Evolutionary conservation across 306 rosid genomes (phyloP), one percentile per base, ranked within the genome.

Genomic region (Lathyrus sativus): DNA sequence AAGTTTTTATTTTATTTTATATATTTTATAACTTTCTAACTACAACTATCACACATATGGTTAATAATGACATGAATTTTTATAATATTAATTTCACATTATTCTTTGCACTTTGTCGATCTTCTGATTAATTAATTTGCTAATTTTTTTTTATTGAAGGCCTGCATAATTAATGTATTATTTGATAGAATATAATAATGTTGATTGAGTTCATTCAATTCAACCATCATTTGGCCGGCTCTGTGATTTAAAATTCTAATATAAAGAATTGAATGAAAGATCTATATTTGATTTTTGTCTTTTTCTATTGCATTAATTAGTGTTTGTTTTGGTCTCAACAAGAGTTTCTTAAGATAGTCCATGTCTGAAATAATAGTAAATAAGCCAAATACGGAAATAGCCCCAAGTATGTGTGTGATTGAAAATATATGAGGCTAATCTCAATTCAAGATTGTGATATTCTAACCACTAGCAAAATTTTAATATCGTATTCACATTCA

Each of bases 121-220:
- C 55, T 69, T 76, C 53, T 76, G 60, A 61, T 51, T 62, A 50
- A 11, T 75, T 39, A 35, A 7, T 28, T 62, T 76, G 2, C 9
- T 33, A 7, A 7, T 35, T 8, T 61, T 18, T 60, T 17, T 26
- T 24, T 1, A 61, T 59, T 59, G 28, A 61, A 10, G 8, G 48
- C 11, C 46, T 9, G 9, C 44, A 14, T 7, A 44, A 44, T 44
- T 44, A 22, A 55, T 13, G n/a, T 12, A 57, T n/a, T 42, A 57
- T 57, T 57, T 29, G 63, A 31, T 31, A 29, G 1, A 22, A 2
- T 22, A 22, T 54, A n/a, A 54, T 56, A 54, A n/a, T 44, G 14
- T 6, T 33, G 65, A 59, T 8, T 59, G 8, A 59, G 41, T 59
- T 33, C 8, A 61, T 38, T 61, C 55, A n/a, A 59, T 62, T 68